Evolutionary conservation across 176 grass and related monocot genomes (phyloP), one percentile per base, ranked within the genome.

Genomic region (Aegilops tauschii): DNA sequence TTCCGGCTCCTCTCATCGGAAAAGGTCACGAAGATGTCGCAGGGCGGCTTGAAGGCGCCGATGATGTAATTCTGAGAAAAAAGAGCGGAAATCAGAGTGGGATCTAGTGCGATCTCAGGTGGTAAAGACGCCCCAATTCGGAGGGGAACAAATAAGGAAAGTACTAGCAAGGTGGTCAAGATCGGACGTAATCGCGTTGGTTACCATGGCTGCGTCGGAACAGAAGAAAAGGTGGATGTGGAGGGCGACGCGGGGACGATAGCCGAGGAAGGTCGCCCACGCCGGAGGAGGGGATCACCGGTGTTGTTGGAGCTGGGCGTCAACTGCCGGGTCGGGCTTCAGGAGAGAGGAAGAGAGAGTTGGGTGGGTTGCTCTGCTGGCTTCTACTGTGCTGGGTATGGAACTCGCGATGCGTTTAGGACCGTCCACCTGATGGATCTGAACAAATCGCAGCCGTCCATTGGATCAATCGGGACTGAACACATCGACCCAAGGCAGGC

Each of bases 11-110:
- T 94, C 59, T 92, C 96, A 73, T 98, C 96, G 66, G 90, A 77
- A 76, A 98, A 95, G 40, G 93, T 92, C 68, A 98, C 86, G 37
- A 89, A 87, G 83, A 94, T 89, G 81, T 94, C 89, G 83, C 96
- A 98, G 42, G 93, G 93, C 71, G 86, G 84, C 78, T 98, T 95
- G 88, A 98, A 98, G 17, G 93, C 96, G 61, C 91, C 96, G 44
- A 95, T 86, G 65, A 98, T 93, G 79, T 91, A 98, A 80, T 98
- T 95, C 91, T 98, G 78, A 2, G 25, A 1, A 12, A 27, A 30
- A 56, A 80, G 0, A 66, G 74, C 2, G 25, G 40, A 28, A 83
- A 87, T 79, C 84, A 87, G 73, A 12, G 65, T 3, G 32, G 64
- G 88, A 87, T 87, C 73, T 23, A n/a, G 14, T 30, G 6, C 35